phyloP scores from a whole-genome alignment of 1,284 basidiomycete species.

The Tylopilus sp. region DNA sequence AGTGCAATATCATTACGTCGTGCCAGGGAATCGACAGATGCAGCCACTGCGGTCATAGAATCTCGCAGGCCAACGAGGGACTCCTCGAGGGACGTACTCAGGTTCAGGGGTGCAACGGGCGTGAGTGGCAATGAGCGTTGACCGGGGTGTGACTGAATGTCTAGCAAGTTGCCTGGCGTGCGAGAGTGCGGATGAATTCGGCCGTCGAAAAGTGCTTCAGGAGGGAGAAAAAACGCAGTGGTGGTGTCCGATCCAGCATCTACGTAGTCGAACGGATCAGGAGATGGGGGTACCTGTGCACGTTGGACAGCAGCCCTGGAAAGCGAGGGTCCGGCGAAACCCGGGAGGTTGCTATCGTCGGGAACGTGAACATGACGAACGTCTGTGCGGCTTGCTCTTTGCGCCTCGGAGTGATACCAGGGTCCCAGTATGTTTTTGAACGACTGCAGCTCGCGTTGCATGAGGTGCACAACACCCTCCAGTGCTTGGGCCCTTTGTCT shows the following conservation, averaged over 20 bases:
- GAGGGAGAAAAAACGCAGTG: conserved; percentile 50
- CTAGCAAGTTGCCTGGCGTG: conserved; percentile 16
- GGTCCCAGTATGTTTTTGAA: conserved; percentile 58
- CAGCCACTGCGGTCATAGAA: conserved; percentile 55
- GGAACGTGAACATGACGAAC: conserved; percentile 8
- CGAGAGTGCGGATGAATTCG: conserved; percentile 17
- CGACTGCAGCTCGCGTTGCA: conserved; percentile 50
- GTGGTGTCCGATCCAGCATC: conserved; percentile 36
- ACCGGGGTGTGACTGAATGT: conserved; percentile 24
- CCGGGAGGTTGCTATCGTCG: conserved; percentile 11
- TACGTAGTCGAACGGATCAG: conserved; percentile 19
- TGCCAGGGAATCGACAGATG: conserved; percentile 59
- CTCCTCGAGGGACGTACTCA: conserved; percentile 57
- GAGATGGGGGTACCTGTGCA: conserved; percentile 7
- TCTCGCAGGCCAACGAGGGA: conserved; percentile 58
- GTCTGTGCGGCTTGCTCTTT: conserved; percentile 14
- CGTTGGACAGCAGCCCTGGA: conserved; percentile 18
- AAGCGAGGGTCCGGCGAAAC: conserved; percentile 14
- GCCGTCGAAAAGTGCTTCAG: conserved; percentile 20
- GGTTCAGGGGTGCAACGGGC: conserved; percentile 55
- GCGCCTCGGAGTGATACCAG: conserved; percentile 47
- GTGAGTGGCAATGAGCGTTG: conserved; percentile 30
- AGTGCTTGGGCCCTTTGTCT: conserved; percentile 50
- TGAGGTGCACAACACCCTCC: conserved; percentile 46
- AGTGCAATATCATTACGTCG: conserved; percentile 62